Percentiles rank a stretch among this genome's conserved stretches.
Evolutionary conservation across 2,329 filamentous ascomycete genomes (phyloP).

Genomic region (Corynespora cassiicola): DNA sequence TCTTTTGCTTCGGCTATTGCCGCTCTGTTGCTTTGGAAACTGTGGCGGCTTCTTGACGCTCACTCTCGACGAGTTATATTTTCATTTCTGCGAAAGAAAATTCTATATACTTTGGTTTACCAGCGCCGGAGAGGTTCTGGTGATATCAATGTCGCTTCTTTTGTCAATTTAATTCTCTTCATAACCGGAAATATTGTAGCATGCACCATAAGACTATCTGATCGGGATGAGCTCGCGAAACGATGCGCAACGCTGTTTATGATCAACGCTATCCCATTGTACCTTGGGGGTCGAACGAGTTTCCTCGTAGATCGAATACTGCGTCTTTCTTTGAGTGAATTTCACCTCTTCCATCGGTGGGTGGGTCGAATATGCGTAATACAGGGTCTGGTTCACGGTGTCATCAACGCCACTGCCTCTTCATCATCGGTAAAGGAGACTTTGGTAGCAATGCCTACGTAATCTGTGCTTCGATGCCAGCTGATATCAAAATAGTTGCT

Average conservation of each 20-base stretch:
- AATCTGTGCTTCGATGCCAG: not conserved
- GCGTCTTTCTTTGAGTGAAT: slow-evolving; percentile 5
- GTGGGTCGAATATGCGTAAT: slow-evolving; percentile 13
- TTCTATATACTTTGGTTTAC: slow-evolving; percentile 10
- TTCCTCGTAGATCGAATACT: slow-evolving; percentile 9
- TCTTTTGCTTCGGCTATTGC: slow-evolving; percentile 1
- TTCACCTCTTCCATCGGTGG: slow-evolving; percentile 13
- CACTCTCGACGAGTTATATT: slow-evolving; percentile 1
- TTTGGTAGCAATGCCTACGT: slow-evolving; percentile 1
- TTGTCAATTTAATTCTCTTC: slow-evolving; percentile 2
- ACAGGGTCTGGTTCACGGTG: slow-evolving; percentile 11
- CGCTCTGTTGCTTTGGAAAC: slow-evolving; percentile 5
- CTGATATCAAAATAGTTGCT: slow-evolving; percentile 13
- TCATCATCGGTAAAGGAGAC: slow-evolving; percentile 1
- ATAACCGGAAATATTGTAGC: slow-evolving; percentile 10
- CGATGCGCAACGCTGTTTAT: slow-evolving; percentile 16
- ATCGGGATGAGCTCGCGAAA: slow-evolving; percentile 6
- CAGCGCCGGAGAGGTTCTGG: slow-evolving; percentile 3
- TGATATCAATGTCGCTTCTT: slow-evolving; percentile 3
- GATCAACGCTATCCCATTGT: slow-evolving; percentile 15
- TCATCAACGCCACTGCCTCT: slow-evolving; percentile 1
- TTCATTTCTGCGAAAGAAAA: slow-evolving; percentile 11
- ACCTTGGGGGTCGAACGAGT: slow-evolving; percentile 14
- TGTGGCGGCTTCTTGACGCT: slow-evolving; percentile 2
- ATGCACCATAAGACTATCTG: slow-evolving; percentile 4